Evolutionary conservation across 176 grass and related monocot species (phyloP).

Genomic region (Oryza longistaminata): DNA sequence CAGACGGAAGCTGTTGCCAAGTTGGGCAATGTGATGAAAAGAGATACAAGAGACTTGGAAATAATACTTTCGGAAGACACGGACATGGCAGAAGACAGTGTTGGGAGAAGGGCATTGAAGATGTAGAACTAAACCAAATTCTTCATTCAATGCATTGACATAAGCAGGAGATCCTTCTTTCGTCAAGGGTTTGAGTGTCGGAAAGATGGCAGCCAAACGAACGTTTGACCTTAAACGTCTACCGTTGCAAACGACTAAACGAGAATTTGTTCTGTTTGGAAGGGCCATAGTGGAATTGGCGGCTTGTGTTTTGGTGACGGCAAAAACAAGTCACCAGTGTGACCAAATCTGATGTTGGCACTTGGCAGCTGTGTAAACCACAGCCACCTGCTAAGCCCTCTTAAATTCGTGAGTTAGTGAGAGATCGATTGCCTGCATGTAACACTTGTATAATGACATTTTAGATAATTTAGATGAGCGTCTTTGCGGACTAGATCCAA

Average conservation of each 20-base stretch:
- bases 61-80: slow-evolving; percentile 72
- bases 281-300: not conserved
- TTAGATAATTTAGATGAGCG: not conserved
- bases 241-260: not conserved
- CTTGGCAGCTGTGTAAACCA: not conserved
- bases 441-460: slow-evolving; percentile 27
- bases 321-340: not conserved
- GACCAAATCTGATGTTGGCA: not conserved
- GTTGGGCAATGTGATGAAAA: slow-evolving; percentile 90
- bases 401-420: not conserved
- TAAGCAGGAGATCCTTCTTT: not conserved
- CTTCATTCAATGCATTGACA: not conserved
- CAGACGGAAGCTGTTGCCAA: slow-evolving; percentile 91
- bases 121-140: slow-evolving; percentile 19
- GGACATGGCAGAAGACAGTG: slow-evolving; percentile 49
- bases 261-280: too few species aligned
- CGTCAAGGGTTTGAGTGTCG: not conserved
- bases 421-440: not conserved
- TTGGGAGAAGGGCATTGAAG: slow-evolving; percentile 32
- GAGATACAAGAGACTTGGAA: slow-evolving; percentile 79
- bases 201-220: not conserved
- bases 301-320: not conserved
- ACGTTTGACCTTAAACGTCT: not conserved
- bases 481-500: not conserved
- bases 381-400: not conserved